phyloP scores from a whole-genome alignment of 495 filamentous ascomycete genomes.

The Letharia lupina region DNA sequence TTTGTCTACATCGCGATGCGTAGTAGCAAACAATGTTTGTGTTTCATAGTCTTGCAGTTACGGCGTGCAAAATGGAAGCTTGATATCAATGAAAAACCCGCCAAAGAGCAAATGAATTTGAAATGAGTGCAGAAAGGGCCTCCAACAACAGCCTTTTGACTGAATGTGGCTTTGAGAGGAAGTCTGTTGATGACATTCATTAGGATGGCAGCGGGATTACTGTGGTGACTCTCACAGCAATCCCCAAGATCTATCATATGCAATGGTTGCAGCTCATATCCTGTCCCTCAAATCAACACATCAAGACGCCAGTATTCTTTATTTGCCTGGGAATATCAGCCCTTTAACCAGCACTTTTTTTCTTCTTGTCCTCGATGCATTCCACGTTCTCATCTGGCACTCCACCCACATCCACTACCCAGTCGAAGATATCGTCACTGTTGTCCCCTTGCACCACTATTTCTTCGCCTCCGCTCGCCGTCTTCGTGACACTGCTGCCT shows the following conservation, averaged over 20 bases:
- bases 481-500: constrained; percentile 84
- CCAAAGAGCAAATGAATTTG: background rate
- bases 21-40: background rate
- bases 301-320: background rate
- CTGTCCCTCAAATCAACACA: background rate
- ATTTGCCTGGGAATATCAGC: background rate
- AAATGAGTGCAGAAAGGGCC: background rate
- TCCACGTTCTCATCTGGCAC: constrained; percentile 94
- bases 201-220: background rate
- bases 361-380: constrained; percentile 88
- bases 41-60: too few relatives aligned
- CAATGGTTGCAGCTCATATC: background rate
- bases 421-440: constrained; percentile 89
- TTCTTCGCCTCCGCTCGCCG: constrained; percentile 78
- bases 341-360: constrained; percentile 44
- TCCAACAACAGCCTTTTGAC: background rate
- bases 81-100: background rate
- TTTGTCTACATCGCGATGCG: background rate
- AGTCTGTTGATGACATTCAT: background rate
- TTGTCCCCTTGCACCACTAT: constrained; percentile 98
- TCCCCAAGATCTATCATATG: background rate
- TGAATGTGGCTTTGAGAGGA: background rate
- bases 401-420: constrained; percentile 71
- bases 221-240: background rate
- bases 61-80: too few relatives aligned